phyloP scores from a whole-genome alignment of 2,329 filamentous ascomycete genomes.

The Cercospora zeina region DNA sequence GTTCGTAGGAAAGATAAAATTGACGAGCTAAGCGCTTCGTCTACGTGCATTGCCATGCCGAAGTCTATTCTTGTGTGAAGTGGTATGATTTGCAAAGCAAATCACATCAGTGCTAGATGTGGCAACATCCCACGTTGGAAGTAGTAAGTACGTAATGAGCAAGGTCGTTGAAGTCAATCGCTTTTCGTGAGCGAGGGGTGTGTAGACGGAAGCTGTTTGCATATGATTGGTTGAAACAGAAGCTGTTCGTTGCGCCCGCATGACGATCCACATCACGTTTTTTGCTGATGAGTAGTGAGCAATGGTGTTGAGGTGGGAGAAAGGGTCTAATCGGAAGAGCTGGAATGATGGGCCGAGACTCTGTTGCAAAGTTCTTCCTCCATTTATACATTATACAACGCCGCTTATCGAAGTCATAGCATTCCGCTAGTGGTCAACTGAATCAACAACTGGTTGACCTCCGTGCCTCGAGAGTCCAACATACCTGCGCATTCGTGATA shows the following conservation, averaged over 20 bases:
- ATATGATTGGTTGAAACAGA: too few relatives aligned
- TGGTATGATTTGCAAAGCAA: background rate
- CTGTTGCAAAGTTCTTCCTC: background rate
- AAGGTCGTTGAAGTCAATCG: too few relatives aligned
- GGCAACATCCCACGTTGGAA: too few relatives aligned
- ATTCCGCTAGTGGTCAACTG: background rate
- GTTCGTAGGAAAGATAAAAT: background rate
- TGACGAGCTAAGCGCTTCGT: slow-evolving; percentile 10
- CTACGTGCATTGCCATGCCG: slow-evolving; percentile 15
- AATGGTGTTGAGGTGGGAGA: too few relatives aligned
- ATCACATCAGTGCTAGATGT: too few relatives aligned
- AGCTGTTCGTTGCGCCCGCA: too few relatives aligned
- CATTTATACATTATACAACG: background rate
- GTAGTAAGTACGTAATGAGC: too few relatives aligned
- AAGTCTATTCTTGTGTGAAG: background rate
- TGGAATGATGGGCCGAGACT: background rate
- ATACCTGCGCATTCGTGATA: background rate
- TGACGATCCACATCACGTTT: too few relatives aligned
- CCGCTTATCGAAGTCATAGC: background rate
- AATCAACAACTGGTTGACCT: background rate
- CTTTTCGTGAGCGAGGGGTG: too few relatives aligned
- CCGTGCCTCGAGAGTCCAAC: background rate
- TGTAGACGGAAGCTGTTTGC: too few relatives aligned
- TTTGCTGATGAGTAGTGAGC: too few relatives aligned
- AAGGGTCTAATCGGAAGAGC: too few relatives aligned